Evolutionary conservation across 352 stramenopile species (phyloP), one percentile per base, ranked within the genome.

Genomic region (Globisporangium sylvaticum): DNA sequence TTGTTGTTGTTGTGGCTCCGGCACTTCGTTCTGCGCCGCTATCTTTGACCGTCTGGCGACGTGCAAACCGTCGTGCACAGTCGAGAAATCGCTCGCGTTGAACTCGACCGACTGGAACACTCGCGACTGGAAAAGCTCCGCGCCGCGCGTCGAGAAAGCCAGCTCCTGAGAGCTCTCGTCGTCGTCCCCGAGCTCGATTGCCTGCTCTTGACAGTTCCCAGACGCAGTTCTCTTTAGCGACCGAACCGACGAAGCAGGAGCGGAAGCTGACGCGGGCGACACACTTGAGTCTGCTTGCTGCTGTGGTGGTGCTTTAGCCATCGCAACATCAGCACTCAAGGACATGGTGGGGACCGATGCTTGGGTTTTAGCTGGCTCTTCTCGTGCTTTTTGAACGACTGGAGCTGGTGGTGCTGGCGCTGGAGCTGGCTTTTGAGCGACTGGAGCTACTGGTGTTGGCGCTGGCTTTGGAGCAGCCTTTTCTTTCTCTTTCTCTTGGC

Each of bases 21-120:
- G 50, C 10, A 29, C 15, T 37, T 39, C 18, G 3, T 27, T 34
- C 22, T 57, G 29, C 5, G 29, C 22, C 27, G 37, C 8, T 22
- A 32, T n/a, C 20, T 50, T 57, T 10, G 53, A 50, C 57, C 82
- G 67, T 71, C 82, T 66, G 18, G 80, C 80, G 8, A 79, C 60
- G n/a, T 73, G 68, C 25, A 87, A 37, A 0, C 75, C 77, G 54
- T 88, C 73, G 5, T 71, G 68, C 3, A 67, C 64, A 3, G 74
- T 87, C 29, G 65, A 27, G 34, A 89, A 90, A 62, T 90, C 82
- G 18, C 63, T 60, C 10, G 37, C 56, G 46, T 75, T 62, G 55
- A 87, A 88, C 8, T 72, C 66, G 6, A 88, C 59, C 7, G 65
- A 55, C 3, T 81, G 67, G 27, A 90, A 85, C 7, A 74, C 25